Evolutionary conservation across 164 flowering plant species (phyloP).

Genomic region (Liquidambar formosana): DNA sequence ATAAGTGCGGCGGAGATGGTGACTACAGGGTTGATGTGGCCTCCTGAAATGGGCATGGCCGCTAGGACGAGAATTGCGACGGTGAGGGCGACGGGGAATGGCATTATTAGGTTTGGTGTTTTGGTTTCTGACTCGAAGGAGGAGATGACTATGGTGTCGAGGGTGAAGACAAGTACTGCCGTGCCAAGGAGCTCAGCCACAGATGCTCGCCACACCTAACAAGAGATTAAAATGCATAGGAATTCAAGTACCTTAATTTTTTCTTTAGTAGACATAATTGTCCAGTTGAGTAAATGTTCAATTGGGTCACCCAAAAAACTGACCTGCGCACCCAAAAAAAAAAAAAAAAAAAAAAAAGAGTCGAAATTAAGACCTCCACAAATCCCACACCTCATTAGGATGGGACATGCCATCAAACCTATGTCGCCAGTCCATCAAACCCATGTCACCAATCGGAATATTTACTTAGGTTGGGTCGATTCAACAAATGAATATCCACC

Average conservation of each 20-base stretch:
- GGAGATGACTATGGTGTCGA: slow-evolving; percentile 59
- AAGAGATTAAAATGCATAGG: neutral
- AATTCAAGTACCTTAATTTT: no score
- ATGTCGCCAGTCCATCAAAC: no score
- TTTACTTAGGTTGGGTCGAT: no score
- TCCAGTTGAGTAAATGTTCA: no score
- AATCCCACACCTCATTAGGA: no score
- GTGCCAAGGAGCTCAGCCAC: slow-evolving; percentile 57
- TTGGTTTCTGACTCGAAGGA: slow-evolving; percentile 33
- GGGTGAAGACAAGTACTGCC: slow-evolving; percentile 45
- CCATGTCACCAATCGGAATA: no score
- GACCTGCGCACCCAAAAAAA: no score
- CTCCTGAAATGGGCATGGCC: slow-evolving; percentile 54
- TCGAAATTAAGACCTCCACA: no score
- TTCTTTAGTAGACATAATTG: neutral
- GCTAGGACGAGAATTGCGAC: slow-evolving; percentile 51
- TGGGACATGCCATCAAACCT: no score
- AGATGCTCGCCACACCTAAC: slow-evolving; percentile 62
- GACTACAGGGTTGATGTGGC: slow-evolving; percentile 57
- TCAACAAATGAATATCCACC: no score
- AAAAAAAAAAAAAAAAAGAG: no score
- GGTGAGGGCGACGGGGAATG: slow-evolving; percentile 31
- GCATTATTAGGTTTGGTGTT: slow-evolving; percentile 41
- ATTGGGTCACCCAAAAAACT: no score
- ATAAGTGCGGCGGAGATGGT: slow-evolving; percentile 45